These are phyloP conservation scores for Rhododendron molle DNA, from an alignment of 148 eudicot genomes.

Conservation along the genomic window DNA sequence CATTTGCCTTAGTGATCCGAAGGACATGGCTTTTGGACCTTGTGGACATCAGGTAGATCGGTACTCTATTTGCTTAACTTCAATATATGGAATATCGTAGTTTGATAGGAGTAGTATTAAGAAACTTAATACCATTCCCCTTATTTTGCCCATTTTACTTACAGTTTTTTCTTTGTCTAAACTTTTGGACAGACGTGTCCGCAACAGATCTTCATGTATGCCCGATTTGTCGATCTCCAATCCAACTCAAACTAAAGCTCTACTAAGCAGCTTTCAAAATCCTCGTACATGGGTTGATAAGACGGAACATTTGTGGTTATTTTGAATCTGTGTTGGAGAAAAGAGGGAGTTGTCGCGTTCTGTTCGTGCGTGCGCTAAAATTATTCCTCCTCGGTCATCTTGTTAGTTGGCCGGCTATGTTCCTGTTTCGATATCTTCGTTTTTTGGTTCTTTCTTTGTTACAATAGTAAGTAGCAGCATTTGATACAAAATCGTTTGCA, in stretches of 20 bases:
- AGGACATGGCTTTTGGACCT: conserved; percentile 88
- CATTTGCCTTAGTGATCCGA: conserved; percentile 68
- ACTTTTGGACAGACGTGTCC: conserved; percentile 56
- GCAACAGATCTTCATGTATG: conserved; percentile 58
- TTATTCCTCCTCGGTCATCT: too few species aligned
- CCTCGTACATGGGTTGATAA: too few species aligned
- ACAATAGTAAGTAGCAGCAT: too few species aligned
- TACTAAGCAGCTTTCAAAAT: conserved; percentile 28
- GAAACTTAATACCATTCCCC: not conserved
- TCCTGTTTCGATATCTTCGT: not conserved
- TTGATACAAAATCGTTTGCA: too few species aligned
- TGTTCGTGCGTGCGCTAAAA: not conserved
- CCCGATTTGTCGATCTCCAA: conserved; percentile 69
- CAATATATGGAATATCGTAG: too few species aligned
- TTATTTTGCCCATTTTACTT: not conserved
- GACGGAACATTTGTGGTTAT: not conserved
- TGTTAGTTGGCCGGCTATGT: not conserved
- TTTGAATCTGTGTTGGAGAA: not conserved
- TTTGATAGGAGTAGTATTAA: too few species aligned
- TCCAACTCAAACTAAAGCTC: conserved; percentile 68
- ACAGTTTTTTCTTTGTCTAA: not conserved
- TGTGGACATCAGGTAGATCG: conserved; percentile 94
- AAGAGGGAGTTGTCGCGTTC: not conserved
- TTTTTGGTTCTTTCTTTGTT: too few species aligned
- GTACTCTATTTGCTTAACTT: not conserved